These are phyloP conservation scores for Boletellus dicymbophilus DNA, from an alignment of 1,284 basidiomycete species.

Conservation along the genomic window DNA sequence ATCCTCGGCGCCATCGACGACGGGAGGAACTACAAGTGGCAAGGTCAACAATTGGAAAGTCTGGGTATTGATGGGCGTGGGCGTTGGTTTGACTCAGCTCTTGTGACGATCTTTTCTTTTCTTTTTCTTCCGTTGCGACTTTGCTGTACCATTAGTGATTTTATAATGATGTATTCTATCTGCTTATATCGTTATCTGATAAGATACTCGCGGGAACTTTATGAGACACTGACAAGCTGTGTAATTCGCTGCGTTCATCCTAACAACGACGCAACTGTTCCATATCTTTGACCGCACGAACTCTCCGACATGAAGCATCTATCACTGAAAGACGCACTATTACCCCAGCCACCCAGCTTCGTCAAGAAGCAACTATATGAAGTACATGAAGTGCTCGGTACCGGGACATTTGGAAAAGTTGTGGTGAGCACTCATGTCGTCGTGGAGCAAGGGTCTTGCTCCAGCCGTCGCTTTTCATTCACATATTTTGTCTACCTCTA, in stretches of 20 bases:
- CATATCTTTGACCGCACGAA: not conserved
- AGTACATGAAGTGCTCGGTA: conserved; percentile 72
- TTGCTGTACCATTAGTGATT: not conserved
- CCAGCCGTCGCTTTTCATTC: not conserved
- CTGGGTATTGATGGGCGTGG: conserved; percentile 3
- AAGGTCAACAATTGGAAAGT: conserved; percentile 2
- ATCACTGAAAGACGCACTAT: conserved; percentile 48
- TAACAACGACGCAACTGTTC: not conserved
- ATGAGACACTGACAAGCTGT: conserved; percentile 19
- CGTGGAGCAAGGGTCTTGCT: not conserved
- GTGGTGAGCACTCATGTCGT: conserved; percentile 56
- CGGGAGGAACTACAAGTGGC: not conserved
- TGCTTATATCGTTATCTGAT: conserved; percentile 14
- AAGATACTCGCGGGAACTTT: conserved; percentile 16
- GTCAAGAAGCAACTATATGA: conserved; percentile 83
- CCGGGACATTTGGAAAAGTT: conserved; percentile 87
- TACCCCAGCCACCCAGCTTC: conserved; percentile 83
- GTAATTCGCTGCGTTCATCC: no score
- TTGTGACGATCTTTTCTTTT: no score
- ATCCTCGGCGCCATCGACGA: not conserved
- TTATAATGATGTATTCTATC: not conserved
- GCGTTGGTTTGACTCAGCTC: conserved; percentile 5
- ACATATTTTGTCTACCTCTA: not conserved
- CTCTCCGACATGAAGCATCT: conserved; percentile 36
- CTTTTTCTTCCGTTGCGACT: not conserved